Evolutionary conservation across 2,329 filamentous ascomycete genomes (phyloP).

Genomic region (Malbranchea cinnamomea): DNA sequence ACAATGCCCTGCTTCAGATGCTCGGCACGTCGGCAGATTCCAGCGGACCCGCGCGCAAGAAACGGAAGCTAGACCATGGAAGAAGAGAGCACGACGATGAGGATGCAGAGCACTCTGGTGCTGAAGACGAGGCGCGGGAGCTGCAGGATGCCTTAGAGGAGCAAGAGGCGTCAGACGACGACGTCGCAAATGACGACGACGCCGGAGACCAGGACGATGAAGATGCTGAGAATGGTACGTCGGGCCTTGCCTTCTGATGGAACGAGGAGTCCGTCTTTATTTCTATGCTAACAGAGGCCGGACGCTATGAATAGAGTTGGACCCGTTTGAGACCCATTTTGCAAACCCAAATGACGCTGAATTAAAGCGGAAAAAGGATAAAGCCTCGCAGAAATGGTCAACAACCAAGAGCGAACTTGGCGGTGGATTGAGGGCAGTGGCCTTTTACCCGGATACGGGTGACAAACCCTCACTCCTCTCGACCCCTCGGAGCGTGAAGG

Average conservation of each 20-base stretch:
- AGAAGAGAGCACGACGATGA: constrained; percentile 20
- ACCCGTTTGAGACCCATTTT: constrained; percentile 76
- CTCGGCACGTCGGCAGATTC: constrained; percentile 30
- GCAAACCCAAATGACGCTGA: constrained; percentile 48
- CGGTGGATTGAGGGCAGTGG: constrained; percentile 19
- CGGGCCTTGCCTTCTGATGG: neutral
- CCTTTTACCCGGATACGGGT: constrained; percentile 17
- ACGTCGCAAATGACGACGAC: constrained; percentile 22
- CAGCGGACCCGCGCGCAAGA: constrained; percentile 35
- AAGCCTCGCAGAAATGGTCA: constrained; percentile 35
- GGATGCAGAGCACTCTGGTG: constrained; percentile 13
- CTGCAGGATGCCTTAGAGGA: constrained; percentile 25
- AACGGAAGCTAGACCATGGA: constrained; percentile 34
- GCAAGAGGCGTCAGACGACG: constrained; percentile 31
- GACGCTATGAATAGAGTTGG: constrained; percentile 30
- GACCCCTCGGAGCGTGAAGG: constrained; percentile 17
- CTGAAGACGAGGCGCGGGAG: constrained; percentile 25
- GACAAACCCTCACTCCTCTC: constrained; percentile 14
- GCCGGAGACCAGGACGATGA: constrained; percentile 9
- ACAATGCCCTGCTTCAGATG: constrained; percentile 42
- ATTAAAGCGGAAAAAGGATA: constrained; percentile 37
- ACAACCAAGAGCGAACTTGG: constrained; percentile 23
- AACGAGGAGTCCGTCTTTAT: constrained; percentile 29
- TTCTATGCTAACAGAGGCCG: too few relatives aligned
- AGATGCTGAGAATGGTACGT: constrained; percentile 11